Base-by-base conservation (phyloP, 1,284 basidiomycete species). In the Sporisorium scitamineum region DNA sequence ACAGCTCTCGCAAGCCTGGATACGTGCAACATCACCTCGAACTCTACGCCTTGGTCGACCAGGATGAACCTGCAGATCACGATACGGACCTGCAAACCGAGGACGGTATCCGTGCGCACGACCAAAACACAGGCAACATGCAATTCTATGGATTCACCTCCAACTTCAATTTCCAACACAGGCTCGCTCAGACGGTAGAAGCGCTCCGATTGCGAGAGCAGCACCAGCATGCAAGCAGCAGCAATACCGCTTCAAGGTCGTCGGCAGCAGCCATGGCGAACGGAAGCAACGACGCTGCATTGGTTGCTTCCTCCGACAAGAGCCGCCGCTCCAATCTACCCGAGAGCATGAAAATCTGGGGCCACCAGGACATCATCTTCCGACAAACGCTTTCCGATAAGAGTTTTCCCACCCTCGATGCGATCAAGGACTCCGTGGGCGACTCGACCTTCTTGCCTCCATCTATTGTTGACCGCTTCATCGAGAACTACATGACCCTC, bases 101-200 rank as follows among this genome's bases (percentile, higher is more conserved):
- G 34, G 73, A 76, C 54, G 73, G 73, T 53, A 71, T 76, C 16
- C 69, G 73, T n/a, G 73, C 73, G 2, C 73, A 76, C 47, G 73
- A 76, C 31, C 64, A 71, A 42, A 66, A 65, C 24, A 76, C 73
- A 37, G 73, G 73, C 51, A 76, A 71, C 52, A 71, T 71, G 69
- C 73, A 76, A 39, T 76, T 76, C 61, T 76, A 71, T 54, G 73
- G 73, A 24, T 76, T 76, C 64, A 76, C 73, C 13, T 76, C 74
- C 54, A 76, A 72, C 54, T 76, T 76, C 34, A 76, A 76, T 55
- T 72, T 76, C 31, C 74, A 76, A 54, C 74, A 76, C 52, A 54
- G 74, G 1, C 62, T 76, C n/a, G 56, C 62, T 3, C 70, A 76
- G 53, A 72, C 70, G 18, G 64, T 76, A 11, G 69, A 76, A 20